These are phyloP conservation scores for Alternaria ventricosa DNA, from an alignment of 2,329 filamentous ascomycete species.

Conservation along the genomic window DNA sequence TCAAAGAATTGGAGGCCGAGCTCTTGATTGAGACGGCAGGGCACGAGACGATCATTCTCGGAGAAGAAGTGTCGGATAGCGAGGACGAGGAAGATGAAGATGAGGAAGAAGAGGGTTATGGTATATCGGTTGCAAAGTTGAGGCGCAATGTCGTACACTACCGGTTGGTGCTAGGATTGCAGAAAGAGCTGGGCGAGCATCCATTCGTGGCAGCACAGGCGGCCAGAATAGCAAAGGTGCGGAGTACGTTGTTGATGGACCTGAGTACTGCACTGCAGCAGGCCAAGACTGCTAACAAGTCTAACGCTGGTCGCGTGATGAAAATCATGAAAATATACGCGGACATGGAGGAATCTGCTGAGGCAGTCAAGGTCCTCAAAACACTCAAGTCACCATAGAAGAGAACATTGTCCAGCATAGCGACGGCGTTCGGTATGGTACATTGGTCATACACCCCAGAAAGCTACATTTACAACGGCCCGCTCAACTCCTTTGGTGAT, in stretches of 20 bases:
- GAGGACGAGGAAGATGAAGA: constrained; percentile 45
- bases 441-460: constrained; percentile 42
- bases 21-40: constrained; percentile 60
- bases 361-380: constrained; percentile 65
- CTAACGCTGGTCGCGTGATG: constrained; percentile 55
- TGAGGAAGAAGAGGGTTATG: constrained; percentile 34
- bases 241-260: constrained; percentile 69
- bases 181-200: constrained; percentile 62
- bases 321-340: constrained; percentile 66
- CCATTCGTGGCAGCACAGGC: constrained; percentile 68
- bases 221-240: constrained; percentile 62
- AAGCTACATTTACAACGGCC: constrained; percentile 38
- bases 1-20: constrained; percentile 68
- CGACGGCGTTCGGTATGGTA: constrained; percentile 54
- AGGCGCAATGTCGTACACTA: constrained; percentile 65
- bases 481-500: constrained; percentile 48
- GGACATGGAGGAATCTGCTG: constrained; percentile 65
- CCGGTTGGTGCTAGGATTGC: constrained; percentile 60
- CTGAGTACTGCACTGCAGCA: constrained; percentile 68
- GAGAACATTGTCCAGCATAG: constrained; percentile 47
- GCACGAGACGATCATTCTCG: constrained; percentile 20
- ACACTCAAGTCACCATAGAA: constrained; percentile 28
- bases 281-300: constrained; percentile 52
- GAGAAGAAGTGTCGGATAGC: constrained; percentile 21
- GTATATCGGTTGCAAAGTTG: constrained; percentile 53